These are phyloP conservation scores for Cucumis variabilis DNA, from an alignment of 331 rosid genomes.

Conservation along the genomic window DNA sequence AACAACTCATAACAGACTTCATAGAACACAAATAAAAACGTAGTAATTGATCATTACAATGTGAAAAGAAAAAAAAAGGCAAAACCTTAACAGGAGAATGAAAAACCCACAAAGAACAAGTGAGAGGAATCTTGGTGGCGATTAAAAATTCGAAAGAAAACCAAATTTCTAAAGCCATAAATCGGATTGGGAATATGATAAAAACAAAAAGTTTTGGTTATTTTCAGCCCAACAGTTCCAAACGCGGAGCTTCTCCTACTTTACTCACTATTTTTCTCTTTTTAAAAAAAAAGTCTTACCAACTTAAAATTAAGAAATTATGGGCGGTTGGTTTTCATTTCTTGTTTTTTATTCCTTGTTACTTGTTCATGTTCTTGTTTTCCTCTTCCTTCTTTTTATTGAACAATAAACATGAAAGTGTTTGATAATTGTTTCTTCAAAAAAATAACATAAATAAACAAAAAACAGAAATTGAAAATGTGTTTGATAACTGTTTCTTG, in stretches of 20 bases:
- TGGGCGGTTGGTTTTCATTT: no score
- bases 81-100: slow-evolving; percentile 5
- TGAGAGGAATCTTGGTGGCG: slow-evolving; percentile 32
- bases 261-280: background rate
- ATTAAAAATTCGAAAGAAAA: slow-evolving; percentile 22
- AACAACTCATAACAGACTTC: background rate
- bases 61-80: background rate
- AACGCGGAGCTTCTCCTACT: background rate
- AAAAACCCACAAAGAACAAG: slow-evolving; percentile 1
- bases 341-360: no score
- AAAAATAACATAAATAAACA: no score
- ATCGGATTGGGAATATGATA: background rate
- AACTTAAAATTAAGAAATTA: no score
- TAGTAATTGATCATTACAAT: background rate
- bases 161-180: slow-evolving; percentile 18
- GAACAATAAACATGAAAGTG: no score
- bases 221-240: background rate
- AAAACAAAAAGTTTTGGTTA: background rate
- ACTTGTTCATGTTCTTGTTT: no score
- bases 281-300: no score
- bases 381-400: no score
- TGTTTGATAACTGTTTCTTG: no score
- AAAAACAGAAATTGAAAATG: no score
- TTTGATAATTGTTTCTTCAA: no score
- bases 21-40: background rate